Base-by-base conservation (phyloP, 306 rosid genomes). In the Vigna hirtella region DNA sequence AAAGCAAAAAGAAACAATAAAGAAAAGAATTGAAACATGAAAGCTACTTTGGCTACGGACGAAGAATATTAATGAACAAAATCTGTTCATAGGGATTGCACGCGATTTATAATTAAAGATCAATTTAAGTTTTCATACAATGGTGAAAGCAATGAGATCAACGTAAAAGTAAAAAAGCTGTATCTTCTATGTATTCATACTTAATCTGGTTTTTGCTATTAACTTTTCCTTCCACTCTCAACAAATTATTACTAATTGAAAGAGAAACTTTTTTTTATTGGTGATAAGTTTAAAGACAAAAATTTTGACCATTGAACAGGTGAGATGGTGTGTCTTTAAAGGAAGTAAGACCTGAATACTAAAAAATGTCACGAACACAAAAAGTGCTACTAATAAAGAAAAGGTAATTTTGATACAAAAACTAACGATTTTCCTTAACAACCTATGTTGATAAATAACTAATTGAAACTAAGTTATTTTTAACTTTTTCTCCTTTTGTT, bases 131-230 rank as follows among this genome's bases (percentile, higher is more conserved):
- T 73, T 73, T 53, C 74, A 53, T 55, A 15, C 57, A 77, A 66
- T 12, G 81, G 68, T 66, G 73, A 38, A 51, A 76, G 66, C n/a
- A 52, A 50, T 36, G 24, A 22, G 42, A 52, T 72, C 15, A 64
- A 13, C 7, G 7, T 42, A 38, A 55, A 64, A 57, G 22, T 42
- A 42, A 67, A 36, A 77, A 77, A 77, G 32, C 26, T 36, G 56
- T 22, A 50, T 16, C 52, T 64, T 76, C 42, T 65, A 22, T 64
- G 40, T 6, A 38, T 38, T 77, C 36, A 61, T 73, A 34, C 26
- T 36, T 59, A 74, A 61, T 61, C 79, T 47, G 24, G 3, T 24
- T 28, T 73, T 74, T 17, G 48, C 20, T 45, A n/a, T 59, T 74
- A 28, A 47, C 53, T 65, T 65, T 76, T 51, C 18, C 18, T 65